Evolutionary conservation across 176 grass and related monocot species (phyloP).

Genomic region (Oryza meyeriana): DNA sequence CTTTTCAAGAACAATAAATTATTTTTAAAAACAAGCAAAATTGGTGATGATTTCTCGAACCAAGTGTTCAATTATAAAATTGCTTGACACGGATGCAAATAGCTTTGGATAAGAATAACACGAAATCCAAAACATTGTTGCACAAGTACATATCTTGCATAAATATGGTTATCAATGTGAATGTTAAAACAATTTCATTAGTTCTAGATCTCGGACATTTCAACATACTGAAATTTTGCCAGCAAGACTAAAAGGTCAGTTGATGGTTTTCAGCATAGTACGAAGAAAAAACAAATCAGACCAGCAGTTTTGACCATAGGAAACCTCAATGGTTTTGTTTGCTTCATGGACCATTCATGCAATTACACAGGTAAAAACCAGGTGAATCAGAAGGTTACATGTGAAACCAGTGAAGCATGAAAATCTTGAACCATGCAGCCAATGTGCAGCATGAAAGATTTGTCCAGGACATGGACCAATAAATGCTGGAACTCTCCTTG

Average conservation of each 20-base stretch:
- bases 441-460: no score
- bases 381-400: no score
- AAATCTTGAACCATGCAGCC: no score
- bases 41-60: not conserved
- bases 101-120: not conserved
- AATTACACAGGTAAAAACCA: no score
- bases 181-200: not conserved
- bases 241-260: not conserved
- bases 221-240: not conserved
- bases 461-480: no score
- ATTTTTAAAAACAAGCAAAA: not conserved
- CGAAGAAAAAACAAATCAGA: not conserved
- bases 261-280: not conserved
- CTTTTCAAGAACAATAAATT: not conserved
- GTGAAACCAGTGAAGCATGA: no score
- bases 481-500: no score
- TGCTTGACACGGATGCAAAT: not conserved
- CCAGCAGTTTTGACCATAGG: not conserved
- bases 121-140: not conserved
- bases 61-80: conserved; percentile 4
- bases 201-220: not conserved
- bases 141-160: conserved; percentile 2
- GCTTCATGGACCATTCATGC: no score
- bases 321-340: no score
- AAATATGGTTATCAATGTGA: not conserved